Conservation (phyloP, 2,329 filamentous ascomycete species). For the Cercospora zeina region DNA sequence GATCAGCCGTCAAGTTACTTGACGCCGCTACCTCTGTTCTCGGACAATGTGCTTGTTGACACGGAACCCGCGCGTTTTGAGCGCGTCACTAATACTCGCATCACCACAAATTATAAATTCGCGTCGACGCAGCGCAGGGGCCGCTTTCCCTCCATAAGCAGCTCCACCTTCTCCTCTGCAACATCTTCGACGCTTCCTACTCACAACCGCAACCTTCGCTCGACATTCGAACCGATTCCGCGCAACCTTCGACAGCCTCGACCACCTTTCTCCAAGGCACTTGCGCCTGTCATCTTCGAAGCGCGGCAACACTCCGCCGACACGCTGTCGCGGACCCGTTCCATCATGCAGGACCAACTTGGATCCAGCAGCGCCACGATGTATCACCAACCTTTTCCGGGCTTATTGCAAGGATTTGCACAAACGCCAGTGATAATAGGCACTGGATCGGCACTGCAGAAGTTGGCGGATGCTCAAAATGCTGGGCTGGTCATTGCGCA, state of each 20-base stretch:
- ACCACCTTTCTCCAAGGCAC: background rate
- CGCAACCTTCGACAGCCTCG: background rate
- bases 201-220: background rate
- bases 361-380: background rate
- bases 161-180: background rate
- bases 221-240: background rate
- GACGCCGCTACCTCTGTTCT: background rate
- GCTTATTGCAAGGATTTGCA: background rate
- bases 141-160: background rate
- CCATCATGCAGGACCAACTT: background rate
- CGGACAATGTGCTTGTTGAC: background rate
- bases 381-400: background rate
- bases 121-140: background rate
- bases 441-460: background rate
- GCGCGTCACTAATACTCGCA: slow-evolving; percentile 1
- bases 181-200: background rate
- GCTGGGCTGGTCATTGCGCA: background rate
- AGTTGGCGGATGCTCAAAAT: background rate
- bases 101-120: background rate
- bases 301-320: background rate
- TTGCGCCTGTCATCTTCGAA: background rate
- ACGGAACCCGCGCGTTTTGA: background rate
- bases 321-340: background rate
- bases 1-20: slow-evolving; percentile 7
- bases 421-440: background rate